Base-by-base conservation (phyloP, 441 rosid species). In the Pelargonium myrrhifolium region DNA sequence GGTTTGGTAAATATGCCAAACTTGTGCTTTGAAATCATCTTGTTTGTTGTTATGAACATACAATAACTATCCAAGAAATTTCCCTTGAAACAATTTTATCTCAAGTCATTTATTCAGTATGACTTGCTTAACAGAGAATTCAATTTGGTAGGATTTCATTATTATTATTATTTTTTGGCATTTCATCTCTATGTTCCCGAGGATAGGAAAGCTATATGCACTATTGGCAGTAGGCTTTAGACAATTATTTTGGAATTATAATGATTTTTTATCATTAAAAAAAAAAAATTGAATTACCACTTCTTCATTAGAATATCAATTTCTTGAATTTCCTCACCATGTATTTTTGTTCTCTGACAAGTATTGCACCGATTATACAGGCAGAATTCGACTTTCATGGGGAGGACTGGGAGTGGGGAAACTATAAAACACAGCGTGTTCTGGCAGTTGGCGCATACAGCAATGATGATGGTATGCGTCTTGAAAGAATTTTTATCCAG, bases 391-490 rank as follows among this genome's bases (percentile, higher is more conserved):
- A 95, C 81, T 90, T 95, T 73, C 93, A 85, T 62, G 99, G 99
- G 47, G 98, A 95, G 75, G 98, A 95, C 37, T 92, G 98, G 97
- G 97, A 95, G 77, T 95, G 99, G 99, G 99, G 99, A 65, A 78
- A 86, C 68, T 90, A 95, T 84, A 90, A 86, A 75, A 89, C 93
- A 56, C 99, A 95, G 80, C 98, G 85, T 69, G 91, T 89, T 73
- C 75, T 86, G 76, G 98, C 98, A 17, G 87, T 80, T 71, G 99
- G 99, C 73, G 96, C 93, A 67, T 95, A 88, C 75, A 95, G 93
- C 83, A 92, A 95, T 53, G 89, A 92, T 77, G 97, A 90, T 79
- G 99, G 99, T 72, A 81, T 95, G 75, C 95, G 88, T 63, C 97
- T 95, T 68, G 97, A 92, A 76, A 92, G 84, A 79, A 86, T 95